Conservation (phyloP, 106 monocot genomes). For the Agapanthus africanus region DNA sequence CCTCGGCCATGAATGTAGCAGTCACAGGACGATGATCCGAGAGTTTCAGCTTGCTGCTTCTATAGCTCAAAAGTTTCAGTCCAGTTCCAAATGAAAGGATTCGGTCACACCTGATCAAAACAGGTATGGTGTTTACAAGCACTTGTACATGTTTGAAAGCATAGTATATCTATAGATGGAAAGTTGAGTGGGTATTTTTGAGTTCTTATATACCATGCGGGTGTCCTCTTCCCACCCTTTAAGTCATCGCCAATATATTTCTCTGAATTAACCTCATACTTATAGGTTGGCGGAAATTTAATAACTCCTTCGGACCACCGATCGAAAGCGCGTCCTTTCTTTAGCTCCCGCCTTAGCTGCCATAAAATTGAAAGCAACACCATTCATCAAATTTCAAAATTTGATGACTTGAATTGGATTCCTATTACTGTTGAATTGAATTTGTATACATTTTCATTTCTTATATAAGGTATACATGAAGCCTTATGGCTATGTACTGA, state of each 20-base stretch:
- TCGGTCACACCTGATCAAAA: conserved; percentile 54
- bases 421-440: background rate
- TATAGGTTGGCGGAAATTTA: conserved; percentile 85
- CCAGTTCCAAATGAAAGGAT: conserved; percentile 66
- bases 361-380: background rate
- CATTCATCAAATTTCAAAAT: background rate
- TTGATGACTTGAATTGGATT: background rate
- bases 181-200: background rate
- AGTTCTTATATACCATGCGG: conserved; percentile 57
- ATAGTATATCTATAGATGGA: background rate
- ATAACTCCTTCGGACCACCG: conserved; percentile 85
- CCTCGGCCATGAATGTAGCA: conserved; percentile 43
- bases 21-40: conserved; percentile 72
- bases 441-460: background rate
- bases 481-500: background rate
- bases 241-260: conserved; percentile 55
- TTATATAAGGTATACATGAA: background rate
- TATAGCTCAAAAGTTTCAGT: conserved; percentile 39
- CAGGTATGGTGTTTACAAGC: background rate
- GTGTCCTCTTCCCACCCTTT: conserved; percentile 69
- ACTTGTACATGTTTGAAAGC: background rate
- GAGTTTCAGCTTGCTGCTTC: conserved; percentile 39
- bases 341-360: conserved; percentile 68
- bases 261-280: conserved; percentile 62
- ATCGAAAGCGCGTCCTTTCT: conserved; percentile 74